A percentile compares a stretch with the other conserved stretches of the same genome.
Evolutionary conservation across 768 basidiomycete genomes (phyloP).

Genomic region (Tylopilus balloui): DNA sequence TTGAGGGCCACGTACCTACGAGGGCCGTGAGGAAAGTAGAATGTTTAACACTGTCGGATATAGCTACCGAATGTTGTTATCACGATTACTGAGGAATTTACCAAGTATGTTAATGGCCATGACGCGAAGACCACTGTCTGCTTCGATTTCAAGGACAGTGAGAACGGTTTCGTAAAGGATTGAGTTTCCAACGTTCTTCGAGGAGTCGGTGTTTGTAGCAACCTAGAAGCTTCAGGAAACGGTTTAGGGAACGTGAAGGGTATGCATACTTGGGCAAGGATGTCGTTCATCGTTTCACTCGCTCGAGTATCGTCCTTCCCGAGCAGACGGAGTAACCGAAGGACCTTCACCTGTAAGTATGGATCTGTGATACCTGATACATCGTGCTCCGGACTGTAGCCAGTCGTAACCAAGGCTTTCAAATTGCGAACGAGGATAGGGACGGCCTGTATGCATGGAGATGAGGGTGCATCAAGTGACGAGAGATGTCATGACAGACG

Average conservation of each 20-base stretch:
- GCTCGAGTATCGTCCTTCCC: conserved; percentile 82
- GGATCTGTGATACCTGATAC: conserved; percentile 99
- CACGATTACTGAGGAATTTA: conserved; percentile 94
- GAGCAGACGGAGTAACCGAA: conserved; percentile 83
- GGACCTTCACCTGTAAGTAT: conserved; percentile 89
- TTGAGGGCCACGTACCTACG: conserved; percentile 93
- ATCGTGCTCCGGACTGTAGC: conserved; percentile 97
- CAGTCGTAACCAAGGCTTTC: conserved; percentile 91
- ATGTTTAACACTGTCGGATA: neutral
- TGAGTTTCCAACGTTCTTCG: conserved; percentile 97
- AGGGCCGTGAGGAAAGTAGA: conserved; percentile 1
- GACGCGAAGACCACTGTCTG: conserved; percentile 90
- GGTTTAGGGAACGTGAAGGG: neutral
- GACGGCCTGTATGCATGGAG: conserved; percentile 59
- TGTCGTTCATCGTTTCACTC: conserved; percentile 97
- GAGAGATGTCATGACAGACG: conserved; percentile 44
- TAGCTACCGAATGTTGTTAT: conserved; percentile 92
- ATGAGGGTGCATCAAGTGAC: conserved; percentile 5
- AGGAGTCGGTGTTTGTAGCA: conserved; percentile 97
- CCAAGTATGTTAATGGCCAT: conserved; percentile 99
- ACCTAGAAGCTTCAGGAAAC: conserved; percentile 48
- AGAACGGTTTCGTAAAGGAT: conserved; percentile 97
- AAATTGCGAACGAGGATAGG: conserved; percentile 91
- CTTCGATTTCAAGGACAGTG: conserved; percentile 94
- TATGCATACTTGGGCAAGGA: conserved; percentile 76